Evolutionary conservation across 2,329 filamentous ascomycete species (phyloP).

Genomic region (Aspergillus fijiensis): DNA sequence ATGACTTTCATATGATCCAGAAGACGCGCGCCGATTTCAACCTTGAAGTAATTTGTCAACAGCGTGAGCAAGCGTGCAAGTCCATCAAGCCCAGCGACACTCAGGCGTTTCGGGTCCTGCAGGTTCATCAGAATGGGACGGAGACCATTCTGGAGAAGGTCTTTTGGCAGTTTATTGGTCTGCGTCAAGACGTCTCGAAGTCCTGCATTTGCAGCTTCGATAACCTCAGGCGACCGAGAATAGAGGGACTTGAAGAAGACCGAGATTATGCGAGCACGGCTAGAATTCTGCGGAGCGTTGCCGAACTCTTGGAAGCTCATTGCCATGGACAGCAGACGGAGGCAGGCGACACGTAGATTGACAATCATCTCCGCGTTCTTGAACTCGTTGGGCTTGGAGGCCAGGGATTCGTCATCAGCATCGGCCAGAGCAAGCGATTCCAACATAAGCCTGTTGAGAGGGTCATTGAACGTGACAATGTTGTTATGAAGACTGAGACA

Average conservation of each 20-base stretch:
- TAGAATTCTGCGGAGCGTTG: slow-evolving; percentile 67
- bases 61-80: slow-evolving; percentile 84
- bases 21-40: slow-evolving; percentile 91
- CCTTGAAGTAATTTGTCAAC: slow-evolving; percentile 97
- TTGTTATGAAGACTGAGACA: slow-evolving; percentile 86
- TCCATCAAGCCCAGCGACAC: slow-evolving; percentile 84
- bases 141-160: slow-evolving; percentile 88
- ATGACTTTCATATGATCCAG: slow-evolving; percentile 91
- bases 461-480: slow-evolving; percentile 88
- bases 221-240: slow-evolving; percentile 86
- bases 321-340: slow-evolving; percentile 87
- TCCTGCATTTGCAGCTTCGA: slow-evolving; percentile 88
- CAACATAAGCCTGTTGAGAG: slow-evolving; percentile 83
- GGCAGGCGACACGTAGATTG: slow-evolving; percentile 85
- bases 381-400: slow-evolving; percentile 89
- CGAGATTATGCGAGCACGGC: slow-evolving; percentile 70
- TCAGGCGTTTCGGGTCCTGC: slow-evolving; percentile 87
- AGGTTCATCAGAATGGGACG: slow-evolving; percentile 95
- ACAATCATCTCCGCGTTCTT: slow-evolving; percentile 95
- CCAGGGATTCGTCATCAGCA: slow-evolving; percentile 87
- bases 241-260: slow-evolving; percentile 99
- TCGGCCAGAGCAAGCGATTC: slow-evolving; percentile 93
- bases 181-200: slow-evolving; percentile 83
- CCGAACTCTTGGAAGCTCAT: slow-evolving; percentile 92
- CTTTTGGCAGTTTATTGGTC: slow-evolving; percentile 89